These are phyloP conservation scores for Candida railenensis DNA, from an alignment of 805 yeast species.

Conservation along the genomic window DNA sequence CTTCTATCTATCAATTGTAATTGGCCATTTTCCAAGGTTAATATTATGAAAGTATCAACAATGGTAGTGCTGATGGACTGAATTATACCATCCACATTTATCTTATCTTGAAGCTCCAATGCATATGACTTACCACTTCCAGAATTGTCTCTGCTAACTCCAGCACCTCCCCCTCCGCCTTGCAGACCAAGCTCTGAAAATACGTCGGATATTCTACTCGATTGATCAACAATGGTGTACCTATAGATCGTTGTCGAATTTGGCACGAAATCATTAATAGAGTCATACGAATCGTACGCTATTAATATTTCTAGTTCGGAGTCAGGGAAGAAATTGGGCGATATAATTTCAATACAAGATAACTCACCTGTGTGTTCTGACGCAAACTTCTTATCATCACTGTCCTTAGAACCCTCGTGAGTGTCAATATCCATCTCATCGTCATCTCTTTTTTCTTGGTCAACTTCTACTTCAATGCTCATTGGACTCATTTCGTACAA, in stretches of 20 bases:
- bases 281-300: slow-evolving; percentile 26
- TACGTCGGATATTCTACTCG: slow-evolving; percentile 23
- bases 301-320: slow-evolving; percentile 48
- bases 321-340: slow-evolving; percentile 43
- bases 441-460: slow-evolving; percentile 9
- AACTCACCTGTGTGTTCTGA: slow-evolving; percentile 11
- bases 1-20: slow-evolving; percentile 46
- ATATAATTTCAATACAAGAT: slow-evolving; percentile 39
- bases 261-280: slow-evolving; percentile 8
- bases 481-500: slow-evolving; percentile 26
- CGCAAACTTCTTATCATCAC: neutral
- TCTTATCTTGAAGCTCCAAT: slow-evolving; percentile 26
- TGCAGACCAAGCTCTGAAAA: slow-evolving; percentile 28
- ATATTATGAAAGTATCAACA: slow-evolving; percentile 39
- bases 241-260: slow-evolving; percentile 23
- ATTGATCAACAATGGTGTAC: slow-evolving; percentile 24
- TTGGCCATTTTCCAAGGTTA: slow-evolving; percentile 43
- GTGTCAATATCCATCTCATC: slow-evolving; percentile 17
- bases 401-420: neutral
- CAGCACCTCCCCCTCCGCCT: neutral
- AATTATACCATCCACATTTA: slow-evolving; percentile 23
- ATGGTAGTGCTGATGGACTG: slow-evolving; percentile 32
- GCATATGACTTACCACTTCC: slow-evolving; percentile 8
- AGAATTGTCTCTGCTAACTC: neutral
- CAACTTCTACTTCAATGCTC: slow-evolving; percentile 10